These are phyloP conservation scores for Penicillium digitatum DNA, from an alignment of 2,329 filamentous ascomycete species.

Conservation along the genomic window DNA sequence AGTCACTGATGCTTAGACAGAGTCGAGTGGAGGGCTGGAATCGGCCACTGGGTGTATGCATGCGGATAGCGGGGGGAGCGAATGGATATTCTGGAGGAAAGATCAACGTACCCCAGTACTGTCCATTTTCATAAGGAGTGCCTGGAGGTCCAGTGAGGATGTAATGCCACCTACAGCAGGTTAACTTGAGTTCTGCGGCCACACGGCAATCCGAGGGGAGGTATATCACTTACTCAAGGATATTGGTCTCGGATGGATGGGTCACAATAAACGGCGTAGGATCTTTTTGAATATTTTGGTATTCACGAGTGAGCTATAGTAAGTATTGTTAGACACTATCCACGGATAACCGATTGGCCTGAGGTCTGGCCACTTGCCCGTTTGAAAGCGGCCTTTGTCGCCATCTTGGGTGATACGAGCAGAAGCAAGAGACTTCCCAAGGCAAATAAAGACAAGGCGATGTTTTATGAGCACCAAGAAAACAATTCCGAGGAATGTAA, in stretches of 20 bases:
- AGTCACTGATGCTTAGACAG: constrained; percentile 94
- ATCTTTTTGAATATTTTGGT: constrained; percentile 63
- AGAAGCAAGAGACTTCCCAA: neutral
- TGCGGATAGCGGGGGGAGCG: constrained; percentile 92
- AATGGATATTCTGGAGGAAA: constrained; percentile 98
- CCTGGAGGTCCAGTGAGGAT: constrained; percentile 91
- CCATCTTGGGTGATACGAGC: constrained; percentile 50
- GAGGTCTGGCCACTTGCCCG: constrained; percentile 50
- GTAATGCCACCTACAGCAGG: constrained; percentile 71
- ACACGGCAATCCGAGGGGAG: neutral
- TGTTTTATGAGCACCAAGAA: neutral
- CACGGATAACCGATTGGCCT: neutral
- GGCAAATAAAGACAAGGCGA: neutral
- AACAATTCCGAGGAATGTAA: neutral
- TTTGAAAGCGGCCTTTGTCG: constrained; percentile 68
- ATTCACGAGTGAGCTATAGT: constrained; percentile 58
- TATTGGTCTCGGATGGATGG: constrained; percentile 85
- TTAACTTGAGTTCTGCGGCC: constrained; percentile 11
- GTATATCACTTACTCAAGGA: constrained; percentile 66
- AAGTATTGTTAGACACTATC: constrained; percentile 5
- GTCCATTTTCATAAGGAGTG: constrained; percentile 88
- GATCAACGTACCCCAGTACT: constrained; percentile 96
- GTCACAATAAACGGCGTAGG: constrained; percentile 85
- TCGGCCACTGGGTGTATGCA: constrained; percentile 95
- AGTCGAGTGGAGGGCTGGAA: constrained; percentile 90